Conservation (phyloP, 2,329 filamentous ascomycete genomes). For the Tothia fuscella region DNA sequence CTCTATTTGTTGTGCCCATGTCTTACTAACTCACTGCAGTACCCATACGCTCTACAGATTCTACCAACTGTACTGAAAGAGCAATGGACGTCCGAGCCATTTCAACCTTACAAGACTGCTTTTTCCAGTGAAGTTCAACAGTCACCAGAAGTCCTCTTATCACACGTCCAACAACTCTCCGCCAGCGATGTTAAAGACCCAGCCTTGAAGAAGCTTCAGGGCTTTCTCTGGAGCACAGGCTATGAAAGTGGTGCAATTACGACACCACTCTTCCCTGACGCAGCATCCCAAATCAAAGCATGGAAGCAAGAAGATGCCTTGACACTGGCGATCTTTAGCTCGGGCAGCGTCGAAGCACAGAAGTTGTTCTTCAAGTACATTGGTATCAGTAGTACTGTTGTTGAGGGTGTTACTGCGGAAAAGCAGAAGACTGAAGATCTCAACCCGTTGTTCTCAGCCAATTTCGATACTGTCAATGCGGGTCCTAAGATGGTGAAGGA, state of each 20-base stretch:
- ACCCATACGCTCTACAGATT: slow-evolving; percentile 60
- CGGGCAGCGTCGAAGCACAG: slow-evolving; percentile 68
- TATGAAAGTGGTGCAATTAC: slow-evolving; percentile 58
- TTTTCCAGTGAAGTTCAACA: slow-evolving; percentile 55
- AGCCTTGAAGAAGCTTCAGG: slow-evolving; percentile 22
- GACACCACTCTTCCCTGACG: slow-evolving; percentile 64
- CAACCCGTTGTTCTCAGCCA: slow-evolving; percentile 23
- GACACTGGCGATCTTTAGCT: slow-evolving; percentile 65
- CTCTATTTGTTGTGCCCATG: too few species aligned
- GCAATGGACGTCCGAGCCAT: slow-evolving; percentile 54
- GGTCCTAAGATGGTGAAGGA: slow-evolving; percentile 55
- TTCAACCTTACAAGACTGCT: slow-evolving; percentile 49
- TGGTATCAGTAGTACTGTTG: slow-evolving; percentile 6
- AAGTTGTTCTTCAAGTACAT: slow-evolving; percentile 63
- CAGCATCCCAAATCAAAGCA: slow-evolving; percentile 47
- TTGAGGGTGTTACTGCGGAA: slow-evolving; percentile 2
- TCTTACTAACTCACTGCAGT: too few species aligned
- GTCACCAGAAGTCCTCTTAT: slow-evolving; percentile 44
- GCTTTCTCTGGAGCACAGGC: slow-evolving; percentile 64
- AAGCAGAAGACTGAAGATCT: slow-evolving; percentile 32
- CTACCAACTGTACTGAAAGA: slow-evolving; percentile 51
- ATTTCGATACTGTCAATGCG: slow-evolving; percentile 69
- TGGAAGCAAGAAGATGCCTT: slow-evolving; percentile 46
- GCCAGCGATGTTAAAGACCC: slow-evolving; percentile 10
- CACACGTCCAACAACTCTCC: slow-evolving; percentile 11